Base-by-base conservation (phyloP, 495 filamentous ascomycete species). In the Daldinia concentrica region DNA sequence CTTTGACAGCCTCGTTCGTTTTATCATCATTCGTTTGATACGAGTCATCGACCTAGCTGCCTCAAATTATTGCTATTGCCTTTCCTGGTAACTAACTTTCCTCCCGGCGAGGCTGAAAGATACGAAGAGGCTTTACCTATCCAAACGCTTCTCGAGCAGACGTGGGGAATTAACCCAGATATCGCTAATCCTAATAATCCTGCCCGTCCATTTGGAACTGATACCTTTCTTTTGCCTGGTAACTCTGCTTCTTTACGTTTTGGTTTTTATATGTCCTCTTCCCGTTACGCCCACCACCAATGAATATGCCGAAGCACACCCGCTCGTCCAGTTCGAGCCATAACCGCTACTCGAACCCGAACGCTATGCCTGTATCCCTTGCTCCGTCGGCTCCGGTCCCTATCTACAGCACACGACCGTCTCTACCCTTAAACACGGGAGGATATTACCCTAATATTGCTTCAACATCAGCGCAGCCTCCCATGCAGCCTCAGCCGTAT, bases 11-110 rank as follows among this genome's bases (percentile, higher is more conserved):
- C 65, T 73, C 68, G 61, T 78, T 76, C 69, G 72, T 77, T 76
- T 75, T 71, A 77, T 37, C 68, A 66, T 69, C 79, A 66, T 82
- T 84, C 79, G 80, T 82, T 83, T 83, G 81, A 83, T 73, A 82
- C 82, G 80, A 82, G 63, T 75, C 57, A 66, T 66, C 66, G 55
- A 69, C 65, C 43, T 48, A 59, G 55, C 59, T 72, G 36, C 63
- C 56, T 39, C 58, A 39, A 32, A 24, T 22, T 51, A 57, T 67
- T 69, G 39, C 39, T 55, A 52, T 48, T 66, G 43, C 24, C 37
- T 48, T 55, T 66, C 39, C 52, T 36, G 34, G 66, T 54, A 48
- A 59, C 43, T 15, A 62, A 58, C 45, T 67, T 55, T 59, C 71
- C 66, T 74, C 71, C 71, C 61, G 71, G 67, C 62, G 71, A 74